Percentiles rank a stretch among this genome's conserved stretches.
Conservation (phyloP, 1,139 yeast genomes). For the Hemisphaericaspora subhashii region DNA sequence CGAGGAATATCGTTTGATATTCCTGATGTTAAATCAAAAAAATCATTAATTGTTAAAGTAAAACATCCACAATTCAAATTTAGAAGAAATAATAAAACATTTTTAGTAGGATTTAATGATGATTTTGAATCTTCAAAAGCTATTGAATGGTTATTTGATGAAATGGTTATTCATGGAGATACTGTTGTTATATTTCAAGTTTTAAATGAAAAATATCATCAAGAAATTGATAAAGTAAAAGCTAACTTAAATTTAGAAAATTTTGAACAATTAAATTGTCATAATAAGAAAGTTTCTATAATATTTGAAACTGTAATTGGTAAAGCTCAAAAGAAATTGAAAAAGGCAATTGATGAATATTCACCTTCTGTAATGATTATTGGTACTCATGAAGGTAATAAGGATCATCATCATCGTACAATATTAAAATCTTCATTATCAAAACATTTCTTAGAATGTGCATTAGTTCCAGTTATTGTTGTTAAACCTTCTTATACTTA, state of each 20-base stretch:
- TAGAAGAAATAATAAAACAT: conserved; percentile 59
- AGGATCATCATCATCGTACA: conserved; percentile 46
- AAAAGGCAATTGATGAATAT: conserved; percentile 57
- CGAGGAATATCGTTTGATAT: conserved; percentile 58
- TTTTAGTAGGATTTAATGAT: conserved; percentile 60
- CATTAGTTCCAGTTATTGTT: conserved; percentile 67
- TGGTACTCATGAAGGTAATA: conserved; percentile 50
- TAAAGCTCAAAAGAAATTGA: conserved; percentile 55
- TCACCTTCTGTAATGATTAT: conserved; percentile 66
- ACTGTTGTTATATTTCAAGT: conserved; percentile 63
- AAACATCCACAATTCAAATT: conserved; percentile 58
- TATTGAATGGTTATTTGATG: conserved; percentile 65
- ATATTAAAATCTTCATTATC: conserved; percentile 48
- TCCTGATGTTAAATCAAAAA: conserved; percentile 34
- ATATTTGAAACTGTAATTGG: conserved; percentile 65
- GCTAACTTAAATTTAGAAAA: conserved; percentile 39
- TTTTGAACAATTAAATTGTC: conserved; percentile 49
- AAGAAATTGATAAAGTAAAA: conserved; percentile 27
- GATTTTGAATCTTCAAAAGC: conserved; percentile 60
- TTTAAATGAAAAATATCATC: conserved; percentile 43
- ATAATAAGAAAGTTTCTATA: conserved; percentile 49
- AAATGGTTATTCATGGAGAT: conserved; percentile 63
- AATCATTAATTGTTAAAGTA: conserved; percentile 52
- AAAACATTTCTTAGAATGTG: conserved; percentile 64
- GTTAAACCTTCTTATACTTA: conserved; percentile 57